phyloP scores from a whole-genome alignment of 495 filamentous ascomycete genomes.

The Podospora appendiculata region DNA sequence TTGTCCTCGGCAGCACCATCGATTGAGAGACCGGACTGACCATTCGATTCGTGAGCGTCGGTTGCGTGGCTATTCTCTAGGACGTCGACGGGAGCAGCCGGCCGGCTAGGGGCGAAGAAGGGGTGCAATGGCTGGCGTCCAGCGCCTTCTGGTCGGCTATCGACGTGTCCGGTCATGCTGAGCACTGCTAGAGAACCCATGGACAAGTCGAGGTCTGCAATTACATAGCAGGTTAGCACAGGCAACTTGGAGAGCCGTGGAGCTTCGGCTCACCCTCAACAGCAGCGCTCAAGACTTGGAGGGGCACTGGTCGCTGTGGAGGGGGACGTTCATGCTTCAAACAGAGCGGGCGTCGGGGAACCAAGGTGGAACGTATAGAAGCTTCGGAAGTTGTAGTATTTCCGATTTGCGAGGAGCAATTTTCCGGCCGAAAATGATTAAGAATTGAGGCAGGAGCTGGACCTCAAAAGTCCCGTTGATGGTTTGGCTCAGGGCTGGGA shows the following conservation, averaged over 20 bases:
- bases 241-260: too few species aligned
- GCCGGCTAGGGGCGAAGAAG: constrained; percentile 19
- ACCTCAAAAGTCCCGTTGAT: too few species aligned
- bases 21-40: neutral
- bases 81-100: neutral
- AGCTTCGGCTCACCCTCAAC: too few species aligned
- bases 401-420: too few species aligned
- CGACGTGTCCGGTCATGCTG: constrained; percentile 17
- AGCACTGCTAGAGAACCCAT: constrained; percentile 21
- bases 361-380: too few species aligned
- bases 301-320: neutral
- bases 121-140: constrained; percentile 21
- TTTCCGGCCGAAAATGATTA: too few species aligned
- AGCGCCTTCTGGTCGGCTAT: neutral
- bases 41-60: neutral
- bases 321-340: too few species aligned
- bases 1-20: neutral
- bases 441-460: too few species aligned
- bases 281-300: neutral
- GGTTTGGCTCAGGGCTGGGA: too few species aligned
- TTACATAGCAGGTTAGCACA: too few species aligned
- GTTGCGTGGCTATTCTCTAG: neutral
- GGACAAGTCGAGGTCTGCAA: neutral
- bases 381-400: too few species aligned
- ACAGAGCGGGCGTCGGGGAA: too few species aligned